Conservation (phyloP, 169 alveolate genomes). For the Plasmodium berghei region DNA sequence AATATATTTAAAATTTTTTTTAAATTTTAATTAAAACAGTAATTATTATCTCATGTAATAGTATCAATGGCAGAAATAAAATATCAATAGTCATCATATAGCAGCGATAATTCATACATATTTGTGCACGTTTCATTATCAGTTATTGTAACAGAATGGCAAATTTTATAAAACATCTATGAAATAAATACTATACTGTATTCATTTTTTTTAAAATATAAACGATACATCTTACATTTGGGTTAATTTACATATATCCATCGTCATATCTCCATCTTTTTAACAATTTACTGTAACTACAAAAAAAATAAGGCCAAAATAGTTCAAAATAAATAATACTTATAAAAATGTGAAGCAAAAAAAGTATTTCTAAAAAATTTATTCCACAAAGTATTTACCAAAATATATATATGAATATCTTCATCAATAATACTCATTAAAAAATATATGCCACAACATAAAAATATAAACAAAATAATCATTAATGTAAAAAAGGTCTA, state of each 20-base stretch:
- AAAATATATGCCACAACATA: slow-evolving; percentile 11
- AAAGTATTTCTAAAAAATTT: neutral
- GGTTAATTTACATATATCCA: slow-evolving; percentile 28
- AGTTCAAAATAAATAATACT: neutral
- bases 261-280: slow-evolving; percentile 78
- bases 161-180: slow-evolving; percentile 51
- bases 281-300: slow-evolving; percentile 63
- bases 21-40: too few species aligned
- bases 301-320: slow-evolving; percentile 3
- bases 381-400: too few species aligned
- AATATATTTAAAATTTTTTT: neutral
- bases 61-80: slow-evolving; percentile 8
- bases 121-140: slow-evolving; percentile 12
- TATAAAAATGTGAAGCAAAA: neutral
- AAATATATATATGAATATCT: neutral
- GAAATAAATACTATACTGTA: neutral
- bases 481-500: neutral
- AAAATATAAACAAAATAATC: neutral
- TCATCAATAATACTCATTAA: slow-evolving; percentile 1
- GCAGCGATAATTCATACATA: too few species aligned
- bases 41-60: neutral
- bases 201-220: too few species aligned
- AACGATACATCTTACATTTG: too few species aligned
- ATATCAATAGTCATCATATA: neutral
- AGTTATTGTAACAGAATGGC: slow-evolving; percentile 28